Conservation (phyloP, 1,284 basidiomycete species). For the Megacollybia platyphylla region DNA sequence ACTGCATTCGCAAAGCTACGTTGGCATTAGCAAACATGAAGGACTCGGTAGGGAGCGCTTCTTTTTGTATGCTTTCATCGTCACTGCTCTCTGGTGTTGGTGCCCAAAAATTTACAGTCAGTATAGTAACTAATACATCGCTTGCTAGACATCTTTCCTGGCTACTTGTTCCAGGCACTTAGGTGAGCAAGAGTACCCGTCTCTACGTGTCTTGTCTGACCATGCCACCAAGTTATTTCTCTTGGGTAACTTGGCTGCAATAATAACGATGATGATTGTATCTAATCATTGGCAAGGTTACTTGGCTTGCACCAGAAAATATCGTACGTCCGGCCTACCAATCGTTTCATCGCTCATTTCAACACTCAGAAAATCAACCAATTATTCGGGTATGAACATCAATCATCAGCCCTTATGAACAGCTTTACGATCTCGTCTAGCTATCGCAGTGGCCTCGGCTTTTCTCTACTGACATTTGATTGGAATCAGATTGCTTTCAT, state of each 20-base stretch:
- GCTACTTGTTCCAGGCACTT: conserved; percentile 11
- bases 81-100: conserved; percentile 5
- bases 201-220: neutral
- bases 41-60: conserved; percentile 6
- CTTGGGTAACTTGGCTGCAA: conserved; percentile 8
- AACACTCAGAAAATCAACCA: conserved; percentile 11
- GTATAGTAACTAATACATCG: conserved; percentile 27
- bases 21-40: conserved; percentile 5
- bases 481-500: conserved; percentile 36
- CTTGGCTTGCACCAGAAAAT: conserved; percentile 13
- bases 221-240: conserved; percentile 8
- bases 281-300: conserved; percentile 9
- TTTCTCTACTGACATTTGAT: conserved; percentile 25
- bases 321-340: conserved; percentile 7
- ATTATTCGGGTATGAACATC: conserved; percentile 9
- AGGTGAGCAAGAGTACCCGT: conserved; percentile 9
- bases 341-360: neutral
- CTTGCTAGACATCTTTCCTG: conserved; percentile 5
- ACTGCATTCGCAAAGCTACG: conserved; percentile 36
- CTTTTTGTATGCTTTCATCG: conserved; percentile 6
- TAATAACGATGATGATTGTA: conserved; percentile 1
- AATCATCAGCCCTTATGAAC: neutral
- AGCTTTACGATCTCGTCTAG: conserved; percentile 3
- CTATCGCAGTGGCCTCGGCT: conserved; percentile 11
- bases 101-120: conserved; percentile 1